These are phyloP conservation scores for Prototheca wickerhamii DNA, from an alignment of 163 green algal genomes.

Conservation along the genomic window DNA sequence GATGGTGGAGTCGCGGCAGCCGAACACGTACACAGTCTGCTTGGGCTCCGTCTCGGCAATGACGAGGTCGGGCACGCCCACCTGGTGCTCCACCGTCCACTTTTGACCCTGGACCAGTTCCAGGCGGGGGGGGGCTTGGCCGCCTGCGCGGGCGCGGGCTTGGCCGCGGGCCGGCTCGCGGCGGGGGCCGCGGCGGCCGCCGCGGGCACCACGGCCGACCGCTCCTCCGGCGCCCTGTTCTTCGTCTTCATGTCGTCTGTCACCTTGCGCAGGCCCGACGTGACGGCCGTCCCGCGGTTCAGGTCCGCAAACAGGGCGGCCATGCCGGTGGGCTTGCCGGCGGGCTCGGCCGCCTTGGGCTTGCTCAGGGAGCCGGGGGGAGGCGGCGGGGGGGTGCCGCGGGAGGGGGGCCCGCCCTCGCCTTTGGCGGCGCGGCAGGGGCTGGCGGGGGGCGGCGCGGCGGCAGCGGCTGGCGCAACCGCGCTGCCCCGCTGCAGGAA, in stretches of 20 bases:
- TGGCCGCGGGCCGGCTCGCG: conserved; percentile 9
- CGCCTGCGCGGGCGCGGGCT: conserved; percentile 10
- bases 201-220: conserved; percentile 34
- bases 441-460: conserved; percentile 1
- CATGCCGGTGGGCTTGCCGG: conserved; percentile 29
- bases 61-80: conserved; percentile 53
- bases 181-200: conserved; percentile 1
- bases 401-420: not conserved
- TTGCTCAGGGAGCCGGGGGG: conserved; percentile 32
- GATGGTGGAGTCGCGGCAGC: conserved; percentile 71
- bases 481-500: not conserved
- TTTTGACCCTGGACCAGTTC: conserved; percentile 77
- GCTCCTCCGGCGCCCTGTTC: conserved; percentile 59
- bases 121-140: conserved; percentile 39
- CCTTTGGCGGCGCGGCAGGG: not conserved
- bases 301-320: conserved; percentile 58
- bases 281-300: conserved; percentile 62
- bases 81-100: conserved; percentile 80
- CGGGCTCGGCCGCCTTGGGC: conserved; percentile 8
- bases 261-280: conserved; percentile 78
- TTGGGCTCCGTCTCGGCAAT: conserved; percentile 58
- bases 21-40: conserved; percentile 89
- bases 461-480: not conserved
- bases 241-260: conserved; percentile 97
- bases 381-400: conserved; percentile 45